Base-by-base conservation (phyloP, 2,329 filamentous ascomycete genomes). In the Ophiosphaerella korrae region DNA sequence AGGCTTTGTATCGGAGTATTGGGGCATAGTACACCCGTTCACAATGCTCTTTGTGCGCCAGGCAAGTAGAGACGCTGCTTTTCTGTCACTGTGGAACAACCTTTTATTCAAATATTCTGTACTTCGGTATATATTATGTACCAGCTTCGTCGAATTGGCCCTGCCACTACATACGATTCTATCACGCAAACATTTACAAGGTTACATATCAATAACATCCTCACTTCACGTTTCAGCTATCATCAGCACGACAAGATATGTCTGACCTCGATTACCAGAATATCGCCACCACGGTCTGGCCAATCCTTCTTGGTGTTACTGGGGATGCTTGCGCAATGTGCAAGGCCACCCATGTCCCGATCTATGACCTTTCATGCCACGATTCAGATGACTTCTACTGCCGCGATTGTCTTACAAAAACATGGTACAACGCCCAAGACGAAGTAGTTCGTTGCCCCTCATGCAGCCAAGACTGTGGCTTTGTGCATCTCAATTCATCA, bases 361-460 rank as follows among this genome's bases (percentile, higher is more conserved):
- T 48, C 0, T 58, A 55, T 18, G 21, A 34, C 11, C 34, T 55
- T 6, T 23, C 45, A 4, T 58, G 52, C 14, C 55, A 58, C 26
- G 13, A 48, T 4, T 45, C 45, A 24, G 42, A 53, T 9, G 46
- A 52, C 7, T 46, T 50, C 23, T 40, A 58, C 35, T 58, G 55
- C 41, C 44, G 52, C 40, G 39, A 52, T 34, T 58, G 52, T 38
- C 33, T 58, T 12, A 48, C 55, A 1, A 48, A 53, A 18, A 42
- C 23, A 0, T 57, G 43, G 42, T 36, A 44, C 26, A 21, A 16
- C 6, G n/a, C 39, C 23, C 23, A 18, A 13, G 50, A 54, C 29
- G 45, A 57, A 11, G 5, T 42, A 3, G 26, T 57, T 31, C 48
- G 50, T 14, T 57, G 54, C 35, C 54, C 54, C 13, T 6, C 24